Conservation (phyloP, 345 rosid species). For the Cochlearia excelsa region DNA sequence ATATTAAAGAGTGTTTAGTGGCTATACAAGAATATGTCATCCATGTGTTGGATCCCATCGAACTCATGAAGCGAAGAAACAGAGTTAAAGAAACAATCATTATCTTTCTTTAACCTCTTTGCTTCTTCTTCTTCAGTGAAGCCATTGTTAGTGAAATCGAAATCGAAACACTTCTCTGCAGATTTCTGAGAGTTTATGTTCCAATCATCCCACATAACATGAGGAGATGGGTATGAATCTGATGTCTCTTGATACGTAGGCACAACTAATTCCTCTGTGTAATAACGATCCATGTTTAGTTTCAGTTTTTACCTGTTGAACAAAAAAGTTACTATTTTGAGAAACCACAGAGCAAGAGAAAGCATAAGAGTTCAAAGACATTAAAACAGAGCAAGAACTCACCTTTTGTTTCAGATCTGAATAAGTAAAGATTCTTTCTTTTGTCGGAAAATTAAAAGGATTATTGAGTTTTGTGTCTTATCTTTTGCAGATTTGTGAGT, state of each 20-base stretch:
- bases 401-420: constrained; percentile 25
- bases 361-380: neutral
- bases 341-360: neutral
- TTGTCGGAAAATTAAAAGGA: neutral
- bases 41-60: constrained; percentile 50
- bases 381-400: neutral
- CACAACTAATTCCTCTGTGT: constrained; percentile 36
- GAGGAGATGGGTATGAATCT: constrained; percentile 34
- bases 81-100: constrained; percentile 9
- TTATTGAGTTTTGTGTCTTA: too few relatives aligned
- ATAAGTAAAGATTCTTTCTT: neutral
- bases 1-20: neutral
- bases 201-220: constrained; percentile 36
- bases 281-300: constrained; percentile 28
- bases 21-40: constrained; percentile 73
- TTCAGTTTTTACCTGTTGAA: constrained; percentile 16
- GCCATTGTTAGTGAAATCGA: constrained; percentile 35
- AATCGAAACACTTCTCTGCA: constrained; percentile 32
- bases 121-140: constrained; percentile 33
- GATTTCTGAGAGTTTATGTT: constrained; percentile 26
- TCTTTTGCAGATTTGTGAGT: too few relatives aligned
- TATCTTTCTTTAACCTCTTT: constrained; percentile 21
- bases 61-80: constrained; percentile 40
- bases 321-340: constrained; percentile 2
- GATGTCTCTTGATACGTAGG: constrained; percentile 37